A percentile compares a stretch with the other conserved stretches of the same genome.
These are phyloP conservation scores for Rhododendron ferrugineum DNA, from an alignment of 148 eudicot genomes.

Conservation along the genomic window DNA sequence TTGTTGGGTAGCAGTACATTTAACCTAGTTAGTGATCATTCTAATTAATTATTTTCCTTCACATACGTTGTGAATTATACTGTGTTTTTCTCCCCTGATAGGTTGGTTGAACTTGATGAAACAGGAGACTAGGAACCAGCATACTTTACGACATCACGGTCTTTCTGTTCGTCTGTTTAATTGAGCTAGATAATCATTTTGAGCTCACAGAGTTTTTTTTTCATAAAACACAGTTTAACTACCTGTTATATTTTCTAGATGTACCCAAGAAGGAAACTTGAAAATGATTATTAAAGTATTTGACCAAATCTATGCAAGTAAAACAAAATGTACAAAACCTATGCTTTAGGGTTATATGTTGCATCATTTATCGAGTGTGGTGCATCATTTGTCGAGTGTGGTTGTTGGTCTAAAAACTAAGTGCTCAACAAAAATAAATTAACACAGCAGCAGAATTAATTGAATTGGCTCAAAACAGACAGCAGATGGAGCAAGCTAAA, in stretches of 20 bases:
- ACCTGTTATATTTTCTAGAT: neutral
- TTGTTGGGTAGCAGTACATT: neutral
- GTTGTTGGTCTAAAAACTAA: too few species aligned
- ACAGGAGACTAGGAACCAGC: neutral
- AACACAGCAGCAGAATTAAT: too few species aligned
- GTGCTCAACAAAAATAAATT: too few species aligned
- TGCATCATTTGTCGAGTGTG: too few species aligned
- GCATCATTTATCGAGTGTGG: neutral
- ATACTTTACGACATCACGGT: neutral
- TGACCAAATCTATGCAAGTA: neutral
- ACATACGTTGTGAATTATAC: neutral
- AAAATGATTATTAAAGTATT: neutral
- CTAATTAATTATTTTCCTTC: neutral
- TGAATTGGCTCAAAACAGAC: too few species aligned
- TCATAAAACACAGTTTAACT: neutral
- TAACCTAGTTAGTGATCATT: conserved; percentile 1
- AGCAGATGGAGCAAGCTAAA: too few species aligned
- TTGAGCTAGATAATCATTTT: neutral
- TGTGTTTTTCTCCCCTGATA: neutral
- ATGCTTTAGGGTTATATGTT: neutral
- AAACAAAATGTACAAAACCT: neutral
- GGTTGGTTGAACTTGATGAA: neutral
- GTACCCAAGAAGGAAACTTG: neutral
- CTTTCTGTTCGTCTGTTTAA: neutral
- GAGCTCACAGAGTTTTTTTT: neutral